Conservation (phyloP, 2,329 filamentous ascomycete species). For the Aspergillus sp. region DNA sequence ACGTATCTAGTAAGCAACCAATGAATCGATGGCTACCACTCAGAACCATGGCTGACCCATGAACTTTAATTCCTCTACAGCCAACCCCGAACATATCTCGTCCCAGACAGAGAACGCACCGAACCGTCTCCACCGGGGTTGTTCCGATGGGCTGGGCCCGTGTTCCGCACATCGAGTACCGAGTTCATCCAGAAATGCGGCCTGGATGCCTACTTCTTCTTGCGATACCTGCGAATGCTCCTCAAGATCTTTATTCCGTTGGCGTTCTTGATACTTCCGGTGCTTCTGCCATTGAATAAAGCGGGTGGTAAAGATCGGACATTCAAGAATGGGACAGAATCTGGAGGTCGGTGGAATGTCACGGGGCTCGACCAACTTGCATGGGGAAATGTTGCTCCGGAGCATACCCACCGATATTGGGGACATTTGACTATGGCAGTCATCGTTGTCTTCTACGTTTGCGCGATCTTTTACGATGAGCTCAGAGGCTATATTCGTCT, state of each 20-base stretch:
- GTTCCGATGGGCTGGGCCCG: slow-evolving; percentile 46
- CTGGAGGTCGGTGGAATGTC: slow-evolving; percentile 39
- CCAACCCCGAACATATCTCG: slow-evolving; percentile 76
- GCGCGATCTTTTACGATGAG: slow-evolving; percentile 78
- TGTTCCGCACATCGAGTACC: slow-evolving; percentile 62
- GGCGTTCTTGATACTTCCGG: slow-evolving; percentile 67
- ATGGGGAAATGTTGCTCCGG: slow-evolving; percentile 72
- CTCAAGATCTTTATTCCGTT: slow-evolving; percentile 88
- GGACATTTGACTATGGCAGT: slow-evolving; percentile 77
- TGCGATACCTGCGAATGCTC: slow-evolving; percentile 78
- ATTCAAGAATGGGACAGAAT: slow-evolving; percentile 33
- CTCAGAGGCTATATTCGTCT: slow-evolving; percentile 82
- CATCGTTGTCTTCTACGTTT: slow-evolving; percentile 71
- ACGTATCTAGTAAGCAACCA: slow-evolving; percentile 63
- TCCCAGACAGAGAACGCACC: slow-evolving; percentile 75
- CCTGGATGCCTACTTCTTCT: slow-evolving; percentile 93
- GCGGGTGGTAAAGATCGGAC: slow-evolving; percentile 58
- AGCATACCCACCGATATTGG: slow-evolving; percentile 64
- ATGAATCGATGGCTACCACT: too few relatives aligned
- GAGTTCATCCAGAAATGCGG: slow-evolving; percentile 94
- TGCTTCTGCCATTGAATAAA: slow-evolving; percentile 78
- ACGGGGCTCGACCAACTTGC: slow-evolving; percentile 72
- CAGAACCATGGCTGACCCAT: background rate
- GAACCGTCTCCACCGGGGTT: slow-evolving; percentile 58
- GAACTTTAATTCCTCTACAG: slow-evolving; percentile 33